Evolutionary conservation across 192 early-diverging fungal species (phyloP).

Genomic region (Umbelopsis sp.): DNA sequence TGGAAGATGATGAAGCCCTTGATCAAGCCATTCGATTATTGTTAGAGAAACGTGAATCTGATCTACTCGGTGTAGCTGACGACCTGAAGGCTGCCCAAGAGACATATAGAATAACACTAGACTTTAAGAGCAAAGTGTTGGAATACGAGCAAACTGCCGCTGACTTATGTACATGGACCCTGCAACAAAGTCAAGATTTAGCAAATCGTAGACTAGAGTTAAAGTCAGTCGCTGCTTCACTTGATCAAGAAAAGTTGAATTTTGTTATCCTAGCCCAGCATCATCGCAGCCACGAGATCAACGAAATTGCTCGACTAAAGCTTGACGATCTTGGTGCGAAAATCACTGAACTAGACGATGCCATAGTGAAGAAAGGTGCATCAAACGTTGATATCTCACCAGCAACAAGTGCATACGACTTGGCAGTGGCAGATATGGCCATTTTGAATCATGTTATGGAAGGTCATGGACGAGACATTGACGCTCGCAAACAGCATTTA

Average conservation of each 20-base stretch:
- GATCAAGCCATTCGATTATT: neutral
- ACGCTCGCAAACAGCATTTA: neutral
- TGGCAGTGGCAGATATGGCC: constrained; percentile 5
- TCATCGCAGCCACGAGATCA: neutral
- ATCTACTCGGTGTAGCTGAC: neutral
- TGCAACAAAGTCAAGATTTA: constrained; percentile 1
- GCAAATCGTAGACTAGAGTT: neutral
- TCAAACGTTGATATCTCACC: constrained; percentile 12
- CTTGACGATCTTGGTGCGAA: neutral
- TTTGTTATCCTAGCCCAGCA: neutral
- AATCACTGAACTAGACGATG: neutral
- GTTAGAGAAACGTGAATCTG: neutral
- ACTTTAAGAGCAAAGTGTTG: neutral
- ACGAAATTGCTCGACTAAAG: neutral
- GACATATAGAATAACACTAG: neutral
- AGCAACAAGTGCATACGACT: neutral
- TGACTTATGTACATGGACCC: constrained; percentile 2
- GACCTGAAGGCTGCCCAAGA: neutral
- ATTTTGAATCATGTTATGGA: constrained; percentile 6
- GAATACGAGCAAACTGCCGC: constrained; percentile 2
- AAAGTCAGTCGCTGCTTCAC: neutral
- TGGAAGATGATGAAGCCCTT: neutral
- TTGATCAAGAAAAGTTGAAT: constrained; percentile 2
- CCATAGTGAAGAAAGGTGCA: neutral
- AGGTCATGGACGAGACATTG: constrained; percentile 6